A percentile compares a stretch with the other conserved stretches of the same genome.
phyloP scores from a whole-genome alignment of 257 asterid species.

The Solanum paucissectum region DNA sequence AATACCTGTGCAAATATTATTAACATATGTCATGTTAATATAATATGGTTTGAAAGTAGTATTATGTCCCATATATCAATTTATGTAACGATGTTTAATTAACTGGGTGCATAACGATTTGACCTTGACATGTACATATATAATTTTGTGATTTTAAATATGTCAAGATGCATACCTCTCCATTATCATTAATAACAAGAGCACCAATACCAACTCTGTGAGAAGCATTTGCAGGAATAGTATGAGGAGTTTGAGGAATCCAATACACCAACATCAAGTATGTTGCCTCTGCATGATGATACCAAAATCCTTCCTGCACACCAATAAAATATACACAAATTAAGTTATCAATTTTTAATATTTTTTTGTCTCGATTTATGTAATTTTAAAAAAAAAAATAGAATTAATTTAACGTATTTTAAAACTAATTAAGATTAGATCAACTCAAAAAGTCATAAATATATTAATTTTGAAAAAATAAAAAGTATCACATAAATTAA shows the following conservation, averaged over 20 bases:
- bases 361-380: too few relatives aligned
- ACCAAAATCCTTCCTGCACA: slow-evolving; percentile 84
- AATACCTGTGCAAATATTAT: slow-evolving; percentile 36
- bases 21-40: not conserved
- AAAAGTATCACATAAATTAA: not conserved
- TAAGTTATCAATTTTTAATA: not conserved
- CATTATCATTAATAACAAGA: slow-evolving; percentile 53
- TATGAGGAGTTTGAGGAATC: slow-evolving; percentile 53
- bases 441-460: too few relatives aligned
- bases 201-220: slow-evolving; percentile 91
- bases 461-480: too few relatives aligned
- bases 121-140: too few relatives aligned
- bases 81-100: not conserved
- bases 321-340: not conserved
- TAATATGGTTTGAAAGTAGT: not conserved
- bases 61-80: not conserved
- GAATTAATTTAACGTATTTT: not conserved
- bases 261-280: slow-evolving; percentile 83
- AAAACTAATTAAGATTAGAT: not conserved
- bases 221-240: slow-evolving; percentile 77
- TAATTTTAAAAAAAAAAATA: too few relatives aligned
- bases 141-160: not conserved
- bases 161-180: slow-evolving; percentile 32
- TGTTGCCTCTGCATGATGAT: slow-evolving; percentile 85
- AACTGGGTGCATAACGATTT: not conserved